phyloP scores from a whole-genome alignment of 352 stramenopile species.

The Phytopythium delawarense region DNA sequence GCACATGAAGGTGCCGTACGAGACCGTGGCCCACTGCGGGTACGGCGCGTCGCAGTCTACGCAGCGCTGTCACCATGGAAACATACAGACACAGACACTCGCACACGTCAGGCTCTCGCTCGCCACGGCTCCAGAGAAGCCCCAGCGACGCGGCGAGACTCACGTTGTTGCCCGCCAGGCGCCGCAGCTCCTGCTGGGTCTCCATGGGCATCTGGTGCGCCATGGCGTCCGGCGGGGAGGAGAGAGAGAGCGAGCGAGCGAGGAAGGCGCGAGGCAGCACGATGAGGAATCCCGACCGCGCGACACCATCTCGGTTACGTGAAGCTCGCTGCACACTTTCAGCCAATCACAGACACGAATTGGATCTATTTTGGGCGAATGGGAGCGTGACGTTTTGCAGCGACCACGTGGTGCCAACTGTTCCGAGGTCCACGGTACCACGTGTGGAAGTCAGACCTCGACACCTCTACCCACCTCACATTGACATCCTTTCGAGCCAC shows the following conservation, averaged over 20 bases:
- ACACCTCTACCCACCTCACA: neutral
- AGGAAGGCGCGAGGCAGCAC: slow-evolving; percentile 9
- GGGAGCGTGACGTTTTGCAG: slow-evolving; percentile 19
- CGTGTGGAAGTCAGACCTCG: neutral
- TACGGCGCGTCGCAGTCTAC: slow-evolving; percentile 94
- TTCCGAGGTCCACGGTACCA: too few relatives aligned
- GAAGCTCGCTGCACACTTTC: neutral
- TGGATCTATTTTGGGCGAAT: slow-evolving; percentile 7
- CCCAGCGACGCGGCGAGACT: slow-evolving; percentile 7
- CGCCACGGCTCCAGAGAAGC: slow-evolving; percentile 11
- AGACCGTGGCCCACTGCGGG: slow-evolving; percentile 92
- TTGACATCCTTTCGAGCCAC: too few relatives aligned
- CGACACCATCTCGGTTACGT: neutral
- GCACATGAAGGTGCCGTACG: slow-evolving; percentile 95
- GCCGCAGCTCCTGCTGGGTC: slow-evolving; percentile 81
- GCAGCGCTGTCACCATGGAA: slow-evolving; percentile 50
- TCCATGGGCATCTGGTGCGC: slow-evolving; percentile 83
- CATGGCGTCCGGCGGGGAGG: slow-evolving; percentile 15
- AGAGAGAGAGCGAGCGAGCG: neutral
- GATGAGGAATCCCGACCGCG: slow-evolving; percentile 14
- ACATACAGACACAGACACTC: slow-evolving; percentile 8
- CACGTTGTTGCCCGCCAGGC: slow-evolving; percentile 82
- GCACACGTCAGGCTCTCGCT: neutral
- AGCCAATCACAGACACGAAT: neutral
- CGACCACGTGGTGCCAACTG: too few relatives aligned